Percentiles rank a stretch among this genome's conserved stretches.
phyloP scores from a whole-genome alignment of 768 basidiomycete genomes.

The Psilocybe tampanensis region DNA sequence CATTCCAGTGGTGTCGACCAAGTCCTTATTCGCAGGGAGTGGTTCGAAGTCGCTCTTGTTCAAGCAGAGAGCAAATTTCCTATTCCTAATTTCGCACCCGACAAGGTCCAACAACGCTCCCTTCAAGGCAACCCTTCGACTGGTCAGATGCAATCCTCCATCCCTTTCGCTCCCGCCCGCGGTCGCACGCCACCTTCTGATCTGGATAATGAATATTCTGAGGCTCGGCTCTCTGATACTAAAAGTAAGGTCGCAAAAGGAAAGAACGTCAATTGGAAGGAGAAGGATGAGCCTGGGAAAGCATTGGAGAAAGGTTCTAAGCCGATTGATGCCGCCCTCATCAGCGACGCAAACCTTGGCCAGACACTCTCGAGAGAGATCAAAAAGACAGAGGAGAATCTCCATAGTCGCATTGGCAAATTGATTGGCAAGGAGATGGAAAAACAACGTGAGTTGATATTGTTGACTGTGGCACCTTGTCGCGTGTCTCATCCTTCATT shows the following conservation, averaged over 20 bases:
- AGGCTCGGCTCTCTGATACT: conserved; percentile 49
- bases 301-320: conserved; percentile 36
- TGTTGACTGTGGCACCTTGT: conserved; percentile 11
- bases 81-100: conserved; percentile 33
- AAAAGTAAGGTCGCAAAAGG: conserved; percentile 46
- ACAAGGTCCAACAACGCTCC: conserved; percentile 27
- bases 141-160: conserved; percentile 19
- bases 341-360: conserved; percentile 58
- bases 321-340: conserved; percentile 34
- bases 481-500: background rate
- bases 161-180: conserved; percentile 40
- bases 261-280: conserved; percentile 67
- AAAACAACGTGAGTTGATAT: conserved; percentile 70
- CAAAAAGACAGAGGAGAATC: conserved; percentile 77
- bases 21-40: conserved; percentile 82
- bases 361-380: conserved; percentile 75
- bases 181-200: conserved; percentile 74
- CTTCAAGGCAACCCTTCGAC: conserved; percentile 22
- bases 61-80: conserved; percentile 67
- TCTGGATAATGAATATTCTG: conserved; percentile 68
- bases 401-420: conserved; percentile 77
- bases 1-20: conserved; percentile 90
- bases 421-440: conserved; percentile 87
- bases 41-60: conserved; percentile 72
- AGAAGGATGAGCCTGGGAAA: conserved; percentile 42